Evolutionary conservation across 2,329 filamentous ascomycete species (phyloP).

Genomic region (Alternaria arbusti): DNA sequence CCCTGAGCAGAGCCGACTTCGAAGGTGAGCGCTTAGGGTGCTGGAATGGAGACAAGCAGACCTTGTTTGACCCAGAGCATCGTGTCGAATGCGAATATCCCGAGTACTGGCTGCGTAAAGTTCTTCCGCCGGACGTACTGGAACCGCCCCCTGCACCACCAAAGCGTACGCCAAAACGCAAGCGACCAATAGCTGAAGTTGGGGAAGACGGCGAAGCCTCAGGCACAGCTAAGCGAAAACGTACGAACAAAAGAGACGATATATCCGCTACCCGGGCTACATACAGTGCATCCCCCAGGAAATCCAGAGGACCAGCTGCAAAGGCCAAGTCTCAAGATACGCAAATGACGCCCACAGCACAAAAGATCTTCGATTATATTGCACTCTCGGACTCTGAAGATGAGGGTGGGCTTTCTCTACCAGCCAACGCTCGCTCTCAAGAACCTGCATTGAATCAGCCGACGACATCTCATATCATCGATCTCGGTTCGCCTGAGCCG

Average conservation of each 20-base stretch:
- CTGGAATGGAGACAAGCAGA: constrained; percentile 22
- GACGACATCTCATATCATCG: background rate
- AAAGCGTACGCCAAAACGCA: constrained; percentile 21
- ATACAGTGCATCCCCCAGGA: background rate
- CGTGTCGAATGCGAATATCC: constrained; percentile 48
- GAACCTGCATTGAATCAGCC: background rate
- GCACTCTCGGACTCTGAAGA: constrained; percentile 20
- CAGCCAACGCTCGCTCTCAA: background rate
- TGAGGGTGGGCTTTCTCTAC: background rate
- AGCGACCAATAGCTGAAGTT: constrained; percentile 4
- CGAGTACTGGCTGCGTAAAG: constrained; percentile 38
- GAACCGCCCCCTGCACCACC: constrained; percentile 18
- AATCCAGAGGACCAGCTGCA: background rate
- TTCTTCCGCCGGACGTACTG: constrained; percentile 33
- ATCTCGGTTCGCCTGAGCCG: background rate
- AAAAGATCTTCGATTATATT: background rate
- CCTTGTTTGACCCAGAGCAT: constrained; percentile 39
- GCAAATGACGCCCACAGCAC: background rate
- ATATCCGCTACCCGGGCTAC: background rate
- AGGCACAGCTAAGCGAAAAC: constrained; percentile 4
- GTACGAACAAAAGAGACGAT: background rate
- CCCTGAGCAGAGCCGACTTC: constrained; percentile 35
- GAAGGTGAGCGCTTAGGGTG: constrained; percentile 36
- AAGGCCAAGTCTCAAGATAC: background rate
- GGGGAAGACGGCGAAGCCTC: background rate